phyloP scores from a whole-genome alignment of 2,329 filamentous ascomycete species.

The Mycosphaerella arachidis region DNA sequence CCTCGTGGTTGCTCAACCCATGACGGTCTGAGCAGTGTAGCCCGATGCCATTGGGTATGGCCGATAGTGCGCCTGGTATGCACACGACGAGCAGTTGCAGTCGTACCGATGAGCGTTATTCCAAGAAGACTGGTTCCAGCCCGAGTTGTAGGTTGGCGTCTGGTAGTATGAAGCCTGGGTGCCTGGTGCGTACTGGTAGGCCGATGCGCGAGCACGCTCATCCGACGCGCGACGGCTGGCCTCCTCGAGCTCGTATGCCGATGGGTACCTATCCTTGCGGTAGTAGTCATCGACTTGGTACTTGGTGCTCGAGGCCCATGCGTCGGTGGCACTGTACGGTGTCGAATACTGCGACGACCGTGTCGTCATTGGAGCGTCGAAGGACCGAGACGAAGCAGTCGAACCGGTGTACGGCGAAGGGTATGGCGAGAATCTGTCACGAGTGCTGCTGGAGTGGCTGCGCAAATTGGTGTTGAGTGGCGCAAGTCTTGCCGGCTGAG shows the following conservation, averaged over 20 bases:
- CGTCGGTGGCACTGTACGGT: conserved; percentile 31
- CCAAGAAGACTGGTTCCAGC: conserved; percentile 34
- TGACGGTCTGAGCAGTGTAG: conserved; percentile 34
- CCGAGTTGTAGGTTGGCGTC: conserved; percentile 26
- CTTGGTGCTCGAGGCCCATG: conserved; percentile 28
- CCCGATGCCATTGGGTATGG: conserved; percentile 30
- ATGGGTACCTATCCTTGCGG: conserved; percentile 30
- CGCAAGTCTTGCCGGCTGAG: conserved; percentile 45
- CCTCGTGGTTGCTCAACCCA: conserved; percentile 25
- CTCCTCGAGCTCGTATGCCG: conserved; percentile 32
- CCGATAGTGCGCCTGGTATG: conserved; percentile 33
- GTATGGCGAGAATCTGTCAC: conserved; percentile 42
- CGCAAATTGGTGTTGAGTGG: conserved; percentile 63
- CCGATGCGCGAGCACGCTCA: conserved; percentile 30
- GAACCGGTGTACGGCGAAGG: conserved; percentile 33
- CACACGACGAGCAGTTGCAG: conserved; percentile 33
- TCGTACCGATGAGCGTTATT: conserved; percentile 32
- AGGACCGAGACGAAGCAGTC: conserved; percentile 19
- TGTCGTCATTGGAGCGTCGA: conserved; percentile 28
- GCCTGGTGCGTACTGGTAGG: conserved; percentile 27
- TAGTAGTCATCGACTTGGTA: conserved; percentile 33
- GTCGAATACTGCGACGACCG: conserved; percentile 32
- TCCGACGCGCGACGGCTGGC: conserved; percentile 30
- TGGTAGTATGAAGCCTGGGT: conserved; percentile 28
- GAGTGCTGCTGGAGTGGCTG: conserved; percentile 42